Conservation (phyloP, 108 stramenopile genomes). For the Nitzschia putrida region DNA sequence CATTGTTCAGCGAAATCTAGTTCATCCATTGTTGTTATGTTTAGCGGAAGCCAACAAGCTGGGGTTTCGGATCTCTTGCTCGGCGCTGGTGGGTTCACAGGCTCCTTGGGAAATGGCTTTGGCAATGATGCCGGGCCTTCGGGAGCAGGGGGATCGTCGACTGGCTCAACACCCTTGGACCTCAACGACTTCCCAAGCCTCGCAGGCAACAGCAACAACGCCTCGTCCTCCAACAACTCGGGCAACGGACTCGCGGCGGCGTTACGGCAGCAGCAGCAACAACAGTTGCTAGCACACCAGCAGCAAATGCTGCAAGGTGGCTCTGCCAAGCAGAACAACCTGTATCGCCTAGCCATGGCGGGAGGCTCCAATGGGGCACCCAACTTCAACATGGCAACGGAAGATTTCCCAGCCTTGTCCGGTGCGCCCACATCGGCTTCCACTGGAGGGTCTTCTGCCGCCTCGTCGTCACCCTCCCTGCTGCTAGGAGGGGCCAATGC, state of each 20-base stretch:
- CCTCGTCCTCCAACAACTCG: slow-evolving; percentile 22
- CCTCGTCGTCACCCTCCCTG: slow-evolving; percentile 30
- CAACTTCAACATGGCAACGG: slow-evolving; percentile 82
- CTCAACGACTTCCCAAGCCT: slow-evolving; percentile 86
- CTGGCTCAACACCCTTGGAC: slow-evolving; percentile 60
- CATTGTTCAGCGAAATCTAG: not conserved
- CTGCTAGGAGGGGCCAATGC: slow-evolving; percentile 33
- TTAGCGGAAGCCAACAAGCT: slow-evolving; percentile 48
- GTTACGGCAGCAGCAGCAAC: slow-evolving; percentile 59
- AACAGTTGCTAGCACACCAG: slow-evolving; percentile 41
- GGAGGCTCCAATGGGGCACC: slow-evolving; percentile 52
- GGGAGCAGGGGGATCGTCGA: slow-evolving; percentile 33
- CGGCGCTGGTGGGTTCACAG: slow-evolving; percentile 49
- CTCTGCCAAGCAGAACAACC: slow-evolving; percentile 52
- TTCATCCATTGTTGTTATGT: slow-evolving; percentile 36
- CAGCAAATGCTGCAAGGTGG: slow-evolving; percentile 75
- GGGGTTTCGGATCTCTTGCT: slow-evolving; percentile 57
- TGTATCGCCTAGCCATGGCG: slow-evolving; percentile 80
- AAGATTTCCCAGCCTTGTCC: slow-evolving; percentile 78
- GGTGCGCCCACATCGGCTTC: slow-evolving; percentile 34
- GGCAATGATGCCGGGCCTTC: slow-evolving; percentile 43
- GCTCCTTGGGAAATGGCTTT: slow-evolving; percentile 52
- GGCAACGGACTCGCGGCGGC: slow-evolving; percentile 71
- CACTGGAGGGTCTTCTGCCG: slow-evolving; percentile 20
- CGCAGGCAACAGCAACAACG: slow-evolving; percentile 32